Base-by-base conservation (phyloP, 345 rosid species). In the Eucalyptus cloeziana region DNA sequence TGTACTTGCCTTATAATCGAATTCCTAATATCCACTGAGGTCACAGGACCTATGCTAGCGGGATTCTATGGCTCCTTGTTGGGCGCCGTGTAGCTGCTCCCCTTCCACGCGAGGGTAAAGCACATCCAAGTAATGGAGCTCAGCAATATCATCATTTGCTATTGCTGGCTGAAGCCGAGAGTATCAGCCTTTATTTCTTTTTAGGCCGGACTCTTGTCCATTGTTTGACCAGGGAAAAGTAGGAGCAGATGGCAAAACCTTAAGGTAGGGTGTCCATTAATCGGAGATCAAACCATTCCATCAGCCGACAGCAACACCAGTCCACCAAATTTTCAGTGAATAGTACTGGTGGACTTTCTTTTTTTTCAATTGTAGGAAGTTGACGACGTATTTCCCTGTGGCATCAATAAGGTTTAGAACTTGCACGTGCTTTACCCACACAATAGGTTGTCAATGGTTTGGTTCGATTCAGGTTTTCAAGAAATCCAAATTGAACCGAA, bases 371-470 rank as follows among this genome's bases (percentile, higher is more conserved):
- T 7, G 56, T 52, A 52, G 56, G 56, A 52, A 52, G 56, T 52
- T 19, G 56, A 52, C 56, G 8, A 52, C 24, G 10, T 19, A 4
- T 52, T 52, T 52, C 56, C 56, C 19, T 19, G 56, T 52, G 56
- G 56, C 56, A 19, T 52, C 56, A 19, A 52, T 52, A 17, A 52
- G 24, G 56, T 52, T 52, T 52, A 19, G 24, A 52, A 52, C 56
- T 52, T 52, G 58, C 24, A 3, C 19, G 3, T 52, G 58, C 58
- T 4, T 52, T 52, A 52, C 58, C 25, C 24, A 52, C 24, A 52
- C 3, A 52, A 1, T 52, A 52, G 10, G 0, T 52, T 52, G 10
- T 52, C 58, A 52, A 52, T 0, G 0, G 56, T 19, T 52, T 9
- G 2, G 56, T 6, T 50, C 1, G 2, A 50, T 50, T 50, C 1